Percentiles rank a stretch among this genome's conserved stretches.
These are phyloP conservation scores for Thielaviopsis euricoi DNA, from an alignment of 2,329 filamentous ascomycete species.

Conservation along the genomic window DNA sequence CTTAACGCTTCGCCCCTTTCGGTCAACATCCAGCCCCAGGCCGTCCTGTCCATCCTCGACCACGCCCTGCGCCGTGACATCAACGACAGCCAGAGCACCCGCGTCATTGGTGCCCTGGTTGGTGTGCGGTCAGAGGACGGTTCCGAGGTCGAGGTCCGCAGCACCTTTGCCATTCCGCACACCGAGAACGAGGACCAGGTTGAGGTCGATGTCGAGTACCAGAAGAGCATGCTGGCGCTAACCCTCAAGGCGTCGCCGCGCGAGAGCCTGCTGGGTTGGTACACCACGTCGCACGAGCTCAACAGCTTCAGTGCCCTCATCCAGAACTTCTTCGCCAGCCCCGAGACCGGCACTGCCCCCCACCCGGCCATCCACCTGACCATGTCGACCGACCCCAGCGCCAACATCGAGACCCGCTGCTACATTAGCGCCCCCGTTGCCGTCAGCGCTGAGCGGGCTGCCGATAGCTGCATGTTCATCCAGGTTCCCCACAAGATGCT, in stretches of 20 bases:
- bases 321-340: slow-evolving; percentile 97
- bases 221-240: slow-evolving; percentile 95
- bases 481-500: slow-evolving; percentile 90
- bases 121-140: slow-evolving; percentile 91
- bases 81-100: slow-evolving; percentile 64
- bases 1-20: slow-evolving; percentile 79
- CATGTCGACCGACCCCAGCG: slow-evolving; percentile 73
- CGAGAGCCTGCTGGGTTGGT: slow-evolving; percentile 93
- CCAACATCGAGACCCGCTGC: slow-evolving; percentile 76
- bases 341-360: slow-evolving; percentile 91
- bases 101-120: slow-evolving; percentile 91
- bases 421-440: slow-evolving; percentile 95
- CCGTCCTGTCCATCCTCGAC: slow-evolving; percentile 67
- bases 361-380: slow-evolving; percentile 97
- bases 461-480: slow-evolving; percentile 93
- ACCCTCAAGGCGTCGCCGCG: slow-evolving; percentile 88
- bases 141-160: slow-evolving; percentile 87
- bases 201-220: slow-evolving; percentile 98
- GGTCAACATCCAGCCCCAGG: slow-evolving; percentile 89
- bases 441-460: slow-evolving; percentile 83
- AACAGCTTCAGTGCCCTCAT: slow-evolving; percentile 98
- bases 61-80: slow-evolving; percentile 80
- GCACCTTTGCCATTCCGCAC: slow-evolving; percentile 94
- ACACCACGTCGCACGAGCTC: slow-evolving; percentile 89
- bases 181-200: slow-evolving; percentile 98